Evolutionary conservation across 2,329 filamentous ascomycete genomes (phyloP).

Genomic region (Claviceps sp.): DNA sequence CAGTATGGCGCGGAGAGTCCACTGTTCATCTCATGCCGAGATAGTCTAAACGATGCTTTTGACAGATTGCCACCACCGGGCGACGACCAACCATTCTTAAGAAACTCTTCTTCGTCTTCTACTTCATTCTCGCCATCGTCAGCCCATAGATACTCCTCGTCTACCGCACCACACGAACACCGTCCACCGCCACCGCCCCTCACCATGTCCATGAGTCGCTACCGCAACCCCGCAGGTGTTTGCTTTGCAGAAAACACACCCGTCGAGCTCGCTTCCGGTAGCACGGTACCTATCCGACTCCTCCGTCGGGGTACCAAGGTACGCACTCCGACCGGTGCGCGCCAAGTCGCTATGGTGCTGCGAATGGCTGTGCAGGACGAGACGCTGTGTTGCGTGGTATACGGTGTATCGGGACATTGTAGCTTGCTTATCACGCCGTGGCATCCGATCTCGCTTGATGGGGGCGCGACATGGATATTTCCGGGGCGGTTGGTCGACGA

Average conservation of each 20-base stretch:
- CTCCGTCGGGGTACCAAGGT: conserved; percentile 34
- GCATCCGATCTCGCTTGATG: conserved; percentile 37
- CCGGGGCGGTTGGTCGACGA: conserved; percentile 9
- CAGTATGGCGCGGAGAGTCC: conserved; percentile 37
- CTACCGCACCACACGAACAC: neutral
- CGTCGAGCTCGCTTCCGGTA: conserved; percentile 31
- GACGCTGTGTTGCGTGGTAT: conserved; percentile 28
- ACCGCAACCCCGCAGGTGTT: conserved; percentile 26
- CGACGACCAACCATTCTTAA: too few relatives aligned
- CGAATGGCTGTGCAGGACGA: conserved; percentile 29
- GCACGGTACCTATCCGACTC: conserved; percentile 24
- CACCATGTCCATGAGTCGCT: conserved; percentile 27
- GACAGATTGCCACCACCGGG: conserved; percentile 30
- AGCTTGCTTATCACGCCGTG: conserved; percentile 41
- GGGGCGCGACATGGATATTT: conserved; percentile 30
- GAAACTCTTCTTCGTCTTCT: too few relatives aligned
- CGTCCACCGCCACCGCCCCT: conserved; percentile 12
- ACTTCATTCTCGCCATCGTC: too few relatives aligned
- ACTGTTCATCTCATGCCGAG: conserved; percentile 37
- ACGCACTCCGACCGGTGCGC: conserved; percentile 34
- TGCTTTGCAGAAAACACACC: conserved; percentile 40
- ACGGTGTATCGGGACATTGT: conserved; percentile 9
- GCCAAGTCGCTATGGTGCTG: conserved; percentile 36
- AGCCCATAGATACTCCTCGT: too few relatives aligned
- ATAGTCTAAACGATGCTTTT: conserved; percentile 35